Evolutionary conservation across 306 rosid species (phyloP).

Genomic region (Crataegus laevigata): DNA sequence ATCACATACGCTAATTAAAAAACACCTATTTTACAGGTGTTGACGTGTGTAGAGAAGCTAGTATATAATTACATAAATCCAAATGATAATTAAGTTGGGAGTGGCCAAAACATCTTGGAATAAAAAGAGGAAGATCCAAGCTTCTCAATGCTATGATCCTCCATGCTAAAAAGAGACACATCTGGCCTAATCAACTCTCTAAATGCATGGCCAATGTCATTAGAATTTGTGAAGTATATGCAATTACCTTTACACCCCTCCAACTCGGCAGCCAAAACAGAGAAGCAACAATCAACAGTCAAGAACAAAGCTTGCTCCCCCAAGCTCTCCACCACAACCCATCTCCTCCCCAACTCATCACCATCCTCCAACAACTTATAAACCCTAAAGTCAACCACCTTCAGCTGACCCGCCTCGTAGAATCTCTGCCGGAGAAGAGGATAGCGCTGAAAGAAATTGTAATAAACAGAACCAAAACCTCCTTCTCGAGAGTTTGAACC

Average conservation of each 20-base stretch:
- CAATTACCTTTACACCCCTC: constrained; percentile 27
- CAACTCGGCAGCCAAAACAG: constrained; percentile 13
- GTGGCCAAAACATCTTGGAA: constrained; percentile 26
- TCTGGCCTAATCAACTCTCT: constrained; percentile 5
- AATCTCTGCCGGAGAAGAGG: not conserved
- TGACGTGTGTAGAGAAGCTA: too few relatives aligned
- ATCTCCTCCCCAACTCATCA: constrained; percentile 28
- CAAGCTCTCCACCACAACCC: constrained; percentile 33
- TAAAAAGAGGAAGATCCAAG: constrained; percentile 14
- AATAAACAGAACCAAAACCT: too few relatives aligned
- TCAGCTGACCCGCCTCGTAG: not conserved
- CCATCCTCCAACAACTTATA: constrained; percentile 11
- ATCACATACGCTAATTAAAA: too few relatives aligned
- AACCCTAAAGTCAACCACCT: constrained; percentile 38
- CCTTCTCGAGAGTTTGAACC: not conserved
- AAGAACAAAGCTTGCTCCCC: constrained; percentile 22
- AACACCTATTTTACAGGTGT: too few relatives aligned
- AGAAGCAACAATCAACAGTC: constrained; percentile 25
- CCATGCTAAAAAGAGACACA: constrained; percentile 33
- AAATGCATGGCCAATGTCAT: not conserved
- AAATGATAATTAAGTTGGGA: constrained; percentile 8
- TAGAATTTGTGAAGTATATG: constrained; percentile 26
- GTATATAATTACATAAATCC: not conserved
- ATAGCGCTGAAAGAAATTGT: too few relatives aligned
- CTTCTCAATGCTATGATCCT: constrained; percentile 21